phyloP scores from a whole-genome alignment of 2,329 filamentous ascomycete species.

The Elsinoe perseae region DNA sequence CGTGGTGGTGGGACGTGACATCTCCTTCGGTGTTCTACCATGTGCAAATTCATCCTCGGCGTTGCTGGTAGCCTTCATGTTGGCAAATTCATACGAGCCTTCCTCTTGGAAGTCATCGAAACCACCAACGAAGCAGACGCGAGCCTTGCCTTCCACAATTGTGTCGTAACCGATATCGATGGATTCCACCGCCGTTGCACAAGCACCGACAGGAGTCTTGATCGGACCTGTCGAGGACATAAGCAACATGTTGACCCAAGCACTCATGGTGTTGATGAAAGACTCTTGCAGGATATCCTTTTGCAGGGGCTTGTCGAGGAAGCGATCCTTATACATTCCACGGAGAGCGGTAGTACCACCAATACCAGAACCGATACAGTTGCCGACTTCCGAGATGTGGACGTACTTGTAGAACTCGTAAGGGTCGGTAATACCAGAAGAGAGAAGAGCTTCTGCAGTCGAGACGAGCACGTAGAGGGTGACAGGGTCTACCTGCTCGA shows the following conservation, averaged over 20 bases:
- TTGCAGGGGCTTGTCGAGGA: conserved; percentile 91
- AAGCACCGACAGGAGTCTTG: conserved; percentile 97
- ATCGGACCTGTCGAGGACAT: conserved; percentile 95
- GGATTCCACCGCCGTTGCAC: conserved; percentile 93
- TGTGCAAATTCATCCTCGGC: conserved; percentile 93
- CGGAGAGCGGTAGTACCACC: conserved; percentile 86
- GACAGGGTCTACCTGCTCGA: conserved; percentile 93
- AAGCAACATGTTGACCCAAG: conserved; percentile 99
- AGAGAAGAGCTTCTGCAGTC: conserved; percentile 82
- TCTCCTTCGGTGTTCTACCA: conserved; percentile 89
- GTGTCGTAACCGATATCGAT: conserved; percentile 97
- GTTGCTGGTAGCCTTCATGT: conserved; percentile 99
- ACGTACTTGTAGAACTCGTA: conserved; percentile 99
- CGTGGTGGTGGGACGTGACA: conserved; percentile 95
- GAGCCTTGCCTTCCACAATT: conserved; percentile 95
- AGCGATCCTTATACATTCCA: conserved; percentile 98
- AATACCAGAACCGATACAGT: conserved; percentile 97
- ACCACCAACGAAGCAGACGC: conserved; percentile 93
- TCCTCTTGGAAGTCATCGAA: conserved; percentile 99
- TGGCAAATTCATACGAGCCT: conserved; percentile 98
- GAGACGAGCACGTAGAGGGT: conserved; percentile 92
- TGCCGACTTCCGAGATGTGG: conserved; percentile 93
- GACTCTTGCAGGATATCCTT: conserved; percentile 99
- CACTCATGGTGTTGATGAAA: conserved; percentile 99
- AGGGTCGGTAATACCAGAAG: conserved; percentile 92